Conservation (phyloP, 208 protist genomes). For the Leishmania mexicana region DNA sequence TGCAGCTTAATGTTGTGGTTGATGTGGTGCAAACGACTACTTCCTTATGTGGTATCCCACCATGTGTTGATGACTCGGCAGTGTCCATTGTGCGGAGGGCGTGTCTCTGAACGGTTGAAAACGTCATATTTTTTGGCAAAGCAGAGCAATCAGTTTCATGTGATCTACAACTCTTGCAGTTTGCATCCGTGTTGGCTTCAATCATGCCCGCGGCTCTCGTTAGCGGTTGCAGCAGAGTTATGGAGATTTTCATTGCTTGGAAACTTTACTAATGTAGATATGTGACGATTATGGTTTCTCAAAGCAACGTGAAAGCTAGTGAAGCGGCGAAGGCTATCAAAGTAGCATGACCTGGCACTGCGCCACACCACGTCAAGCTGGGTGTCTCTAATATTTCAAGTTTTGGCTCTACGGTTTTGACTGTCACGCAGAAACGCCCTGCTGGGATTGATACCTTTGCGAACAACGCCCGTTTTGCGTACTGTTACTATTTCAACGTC, state of each 20-base stretch:
- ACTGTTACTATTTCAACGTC: slow-evolving; percentile 11
- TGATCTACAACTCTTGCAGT: not conserved
- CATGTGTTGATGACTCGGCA: not conserved
- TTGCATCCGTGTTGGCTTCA: not conserved
- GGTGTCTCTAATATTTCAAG: slow-evolving; percentile 19
- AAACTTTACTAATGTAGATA: slow-evolving; percentile 31
- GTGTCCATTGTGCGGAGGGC: not conserved
- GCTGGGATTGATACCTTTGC: slow-evolving; percentile 39
- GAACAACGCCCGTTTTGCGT: slow-evolving; percentile 56
- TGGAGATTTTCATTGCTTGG: slow-evolving; percentile 37
- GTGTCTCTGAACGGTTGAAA: not conserved
- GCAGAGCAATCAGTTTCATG: not conserved
- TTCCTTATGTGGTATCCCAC: not conserved
- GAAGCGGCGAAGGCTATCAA: slow-evolving; percentile 26
- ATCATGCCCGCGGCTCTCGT: slow-evolving; percentile 24
- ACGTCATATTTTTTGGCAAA: not conserved
- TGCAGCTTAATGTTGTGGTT: not conserved
- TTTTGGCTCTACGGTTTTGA: slow-evolving; percentile 14
- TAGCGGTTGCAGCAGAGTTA: slow-evolving; percentile 42
- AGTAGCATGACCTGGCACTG: slow-evolving; percentile 4
- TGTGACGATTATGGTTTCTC: slow-evolving; percentile 39
- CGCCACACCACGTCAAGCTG: slow-evolving; percentile 19
- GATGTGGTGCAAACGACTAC: not conserved
- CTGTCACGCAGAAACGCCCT: slow-evolving; percentile 20
- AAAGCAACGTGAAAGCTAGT: slow-evolving; percentile 7